These are phyloP conservation scores for Spiraea crenata DNA, from an alignment of 331 rosid genomes.

Conservation along the genomic window DNA sequence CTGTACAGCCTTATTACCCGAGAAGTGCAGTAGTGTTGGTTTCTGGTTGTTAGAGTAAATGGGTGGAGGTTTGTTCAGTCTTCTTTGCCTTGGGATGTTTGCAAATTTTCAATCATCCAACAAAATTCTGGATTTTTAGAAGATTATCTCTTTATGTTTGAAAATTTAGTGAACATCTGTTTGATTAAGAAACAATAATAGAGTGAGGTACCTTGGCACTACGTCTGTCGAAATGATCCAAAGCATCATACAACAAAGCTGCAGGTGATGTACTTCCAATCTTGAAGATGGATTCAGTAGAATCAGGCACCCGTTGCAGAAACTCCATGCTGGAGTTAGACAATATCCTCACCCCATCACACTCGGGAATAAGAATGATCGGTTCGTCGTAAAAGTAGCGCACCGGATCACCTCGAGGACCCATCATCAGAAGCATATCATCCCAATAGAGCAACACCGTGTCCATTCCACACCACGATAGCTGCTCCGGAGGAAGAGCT, in stretches of 20 bases:
- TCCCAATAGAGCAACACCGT: conserved; percentile 94
- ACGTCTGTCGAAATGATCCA: conserved; percentile 95
- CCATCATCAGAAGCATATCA: conserved; percentile 95
- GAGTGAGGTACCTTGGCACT: conserved; percentile 78
- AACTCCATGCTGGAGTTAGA: conserved; percentile 85
- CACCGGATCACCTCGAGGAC: conserved; percentile 91
- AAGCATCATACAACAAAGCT: conserved; percentile 87
- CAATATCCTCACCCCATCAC: conserved; percentile 95
- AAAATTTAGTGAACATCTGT: background rate
- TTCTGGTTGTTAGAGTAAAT: too few relatives aligned
- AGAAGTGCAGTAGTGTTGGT: too few relatives aligned
- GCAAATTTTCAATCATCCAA: too few relatives aligned
- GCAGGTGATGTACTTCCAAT: conserved; percentile 98
- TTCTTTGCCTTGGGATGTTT: too few relatives aligned
- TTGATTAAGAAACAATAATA: conserved; percentile 8
- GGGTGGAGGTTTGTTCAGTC: too few relatives aligned
- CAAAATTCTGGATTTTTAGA: too few relatives aligned
- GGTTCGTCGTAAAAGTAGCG: conserved; percentile 90
- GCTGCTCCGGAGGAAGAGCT: conserved; percentile 88
- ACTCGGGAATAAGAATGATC: conserved; percentile 77
- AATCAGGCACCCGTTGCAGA: conserved; percentile 91
- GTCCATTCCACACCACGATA: conserved; percentile 98
- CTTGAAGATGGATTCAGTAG: conserved; percentile 87
- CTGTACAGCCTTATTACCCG: too few relatives aligned
- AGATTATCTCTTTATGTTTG: background rate